Evolutionary conservation across 1,139 yeast genomes (phyloP), one percentile per base, ranked within the genome.

Genomic region (Casaregolazyma lundiana): DNA sequence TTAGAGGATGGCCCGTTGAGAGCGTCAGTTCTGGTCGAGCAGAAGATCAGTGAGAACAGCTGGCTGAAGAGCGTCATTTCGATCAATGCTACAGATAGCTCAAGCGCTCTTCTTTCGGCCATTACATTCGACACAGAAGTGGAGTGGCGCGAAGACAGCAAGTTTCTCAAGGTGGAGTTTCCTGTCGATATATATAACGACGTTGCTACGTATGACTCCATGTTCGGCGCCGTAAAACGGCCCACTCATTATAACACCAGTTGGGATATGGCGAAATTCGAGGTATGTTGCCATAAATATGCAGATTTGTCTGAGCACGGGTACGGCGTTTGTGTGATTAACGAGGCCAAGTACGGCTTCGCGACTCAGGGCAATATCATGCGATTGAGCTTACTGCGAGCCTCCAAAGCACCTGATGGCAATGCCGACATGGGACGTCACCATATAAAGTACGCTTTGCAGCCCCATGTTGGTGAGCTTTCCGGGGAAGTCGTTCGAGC

Each of bases 221-320:
- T 88, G 64, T 90, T 85, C 66, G 97, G 97, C 49, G 67, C 85
- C 41, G 89, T 95, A 7, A 80, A 77, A 57, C 77, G 97, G 57
- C 95, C 97, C 41, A 90, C 97, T 0, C 96, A 89, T 65, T 88
- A 73, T 68, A 90, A 90, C 63, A 89, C 97, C 1, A 71, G 87
- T 2, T 89, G 97, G 97, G 97, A 89, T 61, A 82, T 82, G 38
- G 96, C 97, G 47, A 89, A 88, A 65, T 90, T 90, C 65, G 97
- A 90, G 66, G 95, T 88, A 16, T 86, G 96, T 57, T 88, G 84
- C 60, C 97, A 90, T 65, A 85, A 86, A 62, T 90, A 85, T 67
- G 88, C 90, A 63, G 97, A 90, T 62, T 80, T 85, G 59, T 83
- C 94, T 21, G 96, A 87, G 58, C 77, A 70, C 64, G 78, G 76